Conservation (phyloP, 2,329 filamentous ascomycete genomes). For the Elsinoe fawcettii region DNA sequence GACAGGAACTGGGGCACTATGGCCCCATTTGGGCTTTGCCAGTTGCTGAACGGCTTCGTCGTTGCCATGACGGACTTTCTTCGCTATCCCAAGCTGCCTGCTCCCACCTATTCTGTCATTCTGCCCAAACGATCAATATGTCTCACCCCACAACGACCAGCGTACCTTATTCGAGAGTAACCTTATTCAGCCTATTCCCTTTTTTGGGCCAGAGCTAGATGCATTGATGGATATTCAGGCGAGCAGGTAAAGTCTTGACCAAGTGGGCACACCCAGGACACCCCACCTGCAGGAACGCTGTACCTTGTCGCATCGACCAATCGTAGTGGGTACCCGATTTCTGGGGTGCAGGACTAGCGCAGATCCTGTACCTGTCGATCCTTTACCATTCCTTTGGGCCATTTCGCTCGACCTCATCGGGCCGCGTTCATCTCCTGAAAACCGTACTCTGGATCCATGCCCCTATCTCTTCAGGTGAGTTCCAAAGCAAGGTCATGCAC, state of each 20-base stretch:
- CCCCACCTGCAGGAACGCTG: background rate
- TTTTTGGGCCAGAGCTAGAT: background rate
- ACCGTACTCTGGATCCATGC: background rate
- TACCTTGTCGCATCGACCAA: background rate
- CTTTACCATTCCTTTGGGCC: background rate
- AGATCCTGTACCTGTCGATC: conserved; percentile 2
- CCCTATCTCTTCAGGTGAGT: too few relatives aligned
- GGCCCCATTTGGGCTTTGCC: background rate
- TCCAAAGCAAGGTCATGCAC: too few relatives aligned
- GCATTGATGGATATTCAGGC: background rate
- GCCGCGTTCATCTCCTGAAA: conserved; percentile 4
- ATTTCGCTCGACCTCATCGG: conserved; percentile 3
- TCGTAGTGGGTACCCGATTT: background rate
- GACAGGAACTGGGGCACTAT: background rate
- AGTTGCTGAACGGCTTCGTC: background rate
- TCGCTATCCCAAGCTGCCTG: background rate
- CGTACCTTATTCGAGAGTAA: background rate
- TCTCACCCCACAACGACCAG: background rate
- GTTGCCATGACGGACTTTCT: background rate
- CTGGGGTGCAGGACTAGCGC: conserved; percentile 6
- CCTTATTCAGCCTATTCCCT: background rate
- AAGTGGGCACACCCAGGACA: background rate
- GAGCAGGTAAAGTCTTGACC: background rate
- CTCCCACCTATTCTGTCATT: background rate
- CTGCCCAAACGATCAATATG: conserved; percentile 8